Evolutionary conservation across 768 basidiomycete species (phyloP).

Genomic region (Termitomyces sp.): DNA sequence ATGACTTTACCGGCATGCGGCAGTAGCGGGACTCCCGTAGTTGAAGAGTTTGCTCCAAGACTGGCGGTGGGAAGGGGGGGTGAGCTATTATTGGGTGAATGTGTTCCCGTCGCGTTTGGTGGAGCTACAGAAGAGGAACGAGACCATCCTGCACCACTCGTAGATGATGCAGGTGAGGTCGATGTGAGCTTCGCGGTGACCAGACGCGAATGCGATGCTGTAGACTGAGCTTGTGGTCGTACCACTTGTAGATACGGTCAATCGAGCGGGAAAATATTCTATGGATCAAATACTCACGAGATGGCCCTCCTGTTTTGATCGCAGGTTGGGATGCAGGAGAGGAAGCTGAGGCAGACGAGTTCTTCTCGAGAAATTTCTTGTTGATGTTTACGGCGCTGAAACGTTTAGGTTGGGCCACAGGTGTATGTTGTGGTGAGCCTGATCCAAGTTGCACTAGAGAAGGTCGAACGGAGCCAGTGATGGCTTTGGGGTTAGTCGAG

Average conservation of each 20-base stretch:
- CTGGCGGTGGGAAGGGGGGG: slow-evolving; percentile 35
- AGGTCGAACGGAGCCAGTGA: slow-evolving; percentile 32
- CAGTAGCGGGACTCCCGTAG: slow-evolving; percentile 40
- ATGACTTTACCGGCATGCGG: slow-evolving; percentile 64
- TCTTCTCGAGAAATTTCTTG: slow-evolving; percentile 96
- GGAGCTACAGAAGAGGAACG: slow-evolving; percentile 73
- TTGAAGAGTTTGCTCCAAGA: slow-evolving; percentile 24
- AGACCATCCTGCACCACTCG: slow-evolving; percentile 71
- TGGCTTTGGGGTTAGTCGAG: slow-evolving; percentile 22
- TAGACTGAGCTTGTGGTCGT: slow-evolving; percentile 52
- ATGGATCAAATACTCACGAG: slow-evolving; percentile 38
- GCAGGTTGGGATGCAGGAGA: slow-evolving; percentile 39
- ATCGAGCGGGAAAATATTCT: slow-evolving; percentile 1
- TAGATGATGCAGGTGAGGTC: slow-evolving; percentile 50
- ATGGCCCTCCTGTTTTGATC: slow-evolving; percentile 48
- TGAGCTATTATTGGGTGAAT: slow-evolving; percentile 42
- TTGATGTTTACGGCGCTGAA: slow-evolving; percentile 91
- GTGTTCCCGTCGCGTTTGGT: slow-evolving; percentile 38
- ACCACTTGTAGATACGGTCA: slow-evolving; percentile 32
- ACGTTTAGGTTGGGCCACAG: slow-evolving; percentile 63
- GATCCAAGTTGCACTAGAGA: slow-evolving; percentile 46
- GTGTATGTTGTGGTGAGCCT: slow-evolving; percentile 26
- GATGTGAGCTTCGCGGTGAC: slow-evolving; percentile 87
- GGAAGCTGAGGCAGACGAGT: slow-evolving; percentile 53
- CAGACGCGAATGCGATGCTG: slow-evolving; percentile 70